Evolutionary conservation across 176 grass and related monocot species (phyloP).

Genomic region (Raddia distichophylla): DNA sequence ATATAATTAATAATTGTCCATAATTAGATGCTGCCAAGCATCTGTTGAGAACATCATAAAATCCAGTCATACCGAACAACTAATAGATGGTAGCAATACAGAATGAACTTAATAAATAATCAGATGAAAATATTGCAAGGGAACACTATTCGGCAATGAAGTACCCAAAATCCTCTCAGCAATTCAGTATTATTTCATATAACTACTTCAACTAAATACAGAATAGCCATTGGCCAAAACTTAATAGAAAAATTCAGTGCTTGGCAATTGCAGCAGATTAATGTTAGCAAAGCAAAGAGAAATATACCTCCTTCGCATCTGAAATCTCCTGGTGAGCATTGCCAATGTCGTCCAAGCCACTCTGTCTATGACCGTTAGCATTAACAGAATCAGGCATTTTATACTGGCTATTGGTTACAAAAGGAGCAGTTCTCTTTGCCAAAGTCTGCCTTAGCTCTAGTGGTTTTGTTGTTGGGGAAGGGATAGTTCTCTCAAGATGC

Average conservation of each 20-base stretch:
- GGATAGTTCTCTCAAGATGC: slow-evolving; percentile 69
- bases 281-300: neutral
- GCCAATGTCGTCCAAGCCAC: neutral
- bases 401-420: slow-evolving; percentile 29
- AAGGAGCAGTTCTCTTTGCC: slow-evolving; percentile 33
- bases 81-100: slow-evolving; percentile 3
- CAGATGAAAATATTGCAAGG: neutral
- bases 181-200: slow-evolving; percentile 5
- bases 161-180: slow-evolving; percentile 21
- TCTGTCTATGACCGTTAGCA: slow-evolving; percentile 27
- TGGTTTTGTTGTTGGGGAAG: slow-evolving; percentile 54
- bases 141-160: slow-evolving; percentile 25
- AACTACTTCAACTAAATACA: slow-evolving; percentile 19
- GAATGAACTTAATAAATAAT: slow-evolving; percentile 21
- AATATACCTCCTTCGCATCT: slow-evolving; percentile 59
- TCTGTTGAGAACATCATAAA: neutral
- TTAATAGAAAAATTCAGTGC: neutral
- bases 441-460: slow-evolving; percentile 40
- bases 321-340: slow-evolving; percentile 34
- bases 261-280: neutral
- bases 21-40: neutral
- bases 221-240: slow-evolving; percentile 21
- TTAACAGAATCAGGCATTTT: slow-evolving; percentile 36
- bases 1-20: neutral
- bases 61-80: neutral